These are phyloP conservation scores for Cladorrhinum samala DNA, from an alignment of 495 filamentous ascomycete species.

Conservation along the genomic window DNA sequence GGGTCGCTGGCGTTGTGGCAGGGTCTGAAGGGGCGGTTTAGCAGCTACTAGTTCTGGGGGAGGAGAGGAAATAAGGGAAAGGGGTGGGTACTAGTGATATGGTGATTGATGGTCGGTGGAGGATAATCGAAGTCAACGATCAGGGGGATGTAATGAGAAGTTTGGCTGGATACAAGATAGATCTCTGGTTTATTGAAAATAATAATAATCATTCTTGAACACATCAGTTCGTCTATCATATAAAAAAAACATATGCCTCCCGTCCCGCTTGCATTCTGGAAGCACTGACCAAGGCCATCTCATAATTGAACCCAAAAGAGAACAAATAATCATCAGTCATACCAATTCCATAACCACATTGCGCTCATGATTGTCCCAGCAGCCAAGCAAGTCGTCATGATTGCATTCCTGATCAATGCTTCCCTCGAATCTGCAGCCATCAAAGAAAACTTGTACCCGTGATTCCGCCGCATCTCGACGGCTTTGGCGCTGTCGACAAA, in stretches of 20 bases:
- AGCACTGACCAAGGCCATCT: neutral
- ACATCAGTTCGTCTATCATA: too few relatives aligned
- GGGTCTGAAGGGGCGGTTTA: conserved; percentile 15
- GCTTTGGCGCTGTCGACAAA: conserved; percentile 40
- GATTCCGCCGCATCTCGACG: conserved; percentile 29
- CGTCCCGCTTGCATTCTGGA: too few relatives aligned
- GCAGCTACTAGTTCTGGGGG: neutral
- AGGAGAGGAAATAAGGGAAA: neutral
- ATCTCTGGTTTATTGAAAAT: too few relatives aligned
- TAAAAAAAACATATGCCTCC: too few relatives aligned
- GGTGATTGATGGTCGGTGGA: too few relatives aligned
- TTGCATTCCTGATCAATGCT: conserved; percentile 10
- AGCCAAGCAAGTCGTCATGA: conserved; percentile 19
- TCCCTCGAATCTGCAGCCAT: neutral
- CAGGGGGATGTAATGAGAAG: too few relatives aligned
- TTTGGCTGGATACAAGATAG: too few relatives aligned
- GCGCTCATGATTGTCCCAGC: conserved; percentile 13
- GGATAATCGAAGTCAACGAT: too few relatives aligned
- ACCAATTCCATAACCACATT: conserved; percentile 4
- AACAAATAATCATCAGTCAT: neutral
- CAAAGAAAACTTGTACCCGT: conserved; percentile 26
- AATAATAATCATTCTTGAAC: too few relatives aligned
- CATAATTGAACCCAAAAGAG: neutral
- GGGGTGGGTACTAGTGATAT: too few relatives aligned
- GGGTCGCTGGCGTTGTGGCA: conserved; percentile 34